Evolutionary conservation across 495 filamentous ascomycete genomes (phyloP).

Genomic region (Cladorrhinum samala): DNA sequence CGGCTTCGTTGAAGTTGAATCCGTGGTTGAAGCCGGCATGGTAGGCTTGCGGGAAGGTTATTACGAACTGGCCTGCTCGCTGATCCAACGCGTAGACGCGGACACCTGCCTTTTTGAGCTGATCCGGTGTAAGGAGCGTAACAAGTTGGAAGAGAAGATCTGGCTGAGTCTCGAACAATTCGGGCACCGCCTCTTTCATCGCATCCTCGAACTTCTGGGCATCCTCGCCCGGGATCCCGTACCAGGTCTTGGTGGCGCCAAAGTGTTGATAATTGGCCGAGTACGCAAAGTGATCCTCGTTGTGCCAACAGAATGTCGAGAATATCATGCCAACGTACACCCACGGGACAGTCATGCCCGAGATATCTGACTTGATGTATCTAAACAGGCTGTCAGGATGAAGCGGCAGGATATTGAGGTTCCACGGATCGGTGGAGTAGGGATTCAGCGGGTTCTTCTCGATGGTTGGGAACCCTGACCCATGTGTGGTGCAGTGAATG

Average conservation of each 20-base stretch:
- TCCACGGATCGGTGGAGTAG: conserved; percentile 89
- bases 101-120: conserved; percentile 91
- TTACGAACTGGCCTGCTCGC: conserved; percentile 88
- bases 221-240: conserved; percentile 91
- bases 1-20: conserved; percentile 99
- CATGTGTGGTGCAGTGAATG: conserved; percentile 97
- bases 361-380: conserved; percentile 97
- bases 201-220: conserved; percentile 91
- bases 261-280: conserved; percentile 99
- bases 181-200: conserved; percentile 91
- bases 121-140: conserved; percentile 86
- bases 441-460: conserved; percentile 83
- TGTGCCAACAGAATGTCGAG: conserved; percentile 99
- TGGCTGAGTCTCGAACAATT: conserved; percentile 94
- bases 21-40: conserved; percentile 92
- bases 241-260: conserved; percentile 98
- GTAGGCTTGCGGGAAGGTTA: conserved; percentile 90
- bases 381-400: conserved; percentile 89
- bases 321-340: conserved; percentile 99
- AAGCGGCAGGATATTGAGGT: conserved; percentile 87
- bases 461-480: conserved; percentile 93
- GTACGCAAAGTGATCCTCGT: conserved; percentile 96
- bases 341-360: conserved; percentile 99
- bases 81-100: conserved; percentile 91
- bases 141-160: conserved; percentile 96